Evolutionary conservation across 257 asterid species (phyloP), one percentile per base, ranked within the genome.

Genomic region (Solanum paucissectum): DNA sequence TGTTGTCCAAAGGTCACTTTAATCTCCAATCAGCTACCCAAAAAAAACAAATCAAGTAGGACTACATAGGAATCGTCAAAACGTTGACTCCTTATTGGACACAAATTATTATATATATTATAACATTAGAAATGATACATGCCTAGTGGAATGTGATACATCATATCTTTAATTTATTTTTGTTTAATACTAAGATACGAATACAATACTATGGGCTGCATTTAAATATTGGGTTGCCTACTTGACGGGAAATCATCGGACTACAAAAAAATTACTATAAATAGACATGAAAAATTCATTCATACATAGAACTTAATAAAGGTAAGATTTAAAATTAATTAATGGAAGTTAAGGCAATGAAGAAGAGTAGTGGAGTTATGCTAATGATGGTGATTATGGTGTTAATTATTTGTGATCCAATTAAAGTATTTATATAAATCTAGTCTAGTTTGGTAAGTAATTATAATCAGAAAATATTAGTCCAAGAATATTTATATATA

Each of bases 321-420:
- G 4, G 42, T 1, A 71, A 12, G 11, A 60, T 87, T n/a, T 32
- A 49, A 88, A 86, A 89, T 87, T 64, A 44, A 60, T 8, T 60
- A 21, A 10, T 27, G 7, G 27, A 46, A 81, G 68, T n/a, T 64
- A n/a, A 64, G 68, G 36, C 64, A 77, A 77, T 77, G 60, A 42
- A 60, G 84, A 77, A 49, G 49, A 40, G 46, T 83, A 87, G 83
- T 79, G 74, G 5, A 86, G 84, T 49, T 88, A 21, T 76, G 36
- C n/a, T 42, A 77, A 29, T 77, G 20, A 72, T 88, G 79, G 66
- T 84, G 2, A 83, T 25, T 68, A 64, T 82, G 38, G 13, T 66
- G 8, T 66, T 27, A 42, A 25, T 90, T 55, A 76, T 87, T 83
- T 36, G 87, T 87, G 89, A 34, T 38, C 91, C 94, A 86, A 42